A percentile compares a stretch with the other conserved stretches of the same genome.
Evolutionary conservation across 495 filamentous ascomycete species (phyloP).

Genomic region (Annulohypoxylon maeteangense): DNA sequence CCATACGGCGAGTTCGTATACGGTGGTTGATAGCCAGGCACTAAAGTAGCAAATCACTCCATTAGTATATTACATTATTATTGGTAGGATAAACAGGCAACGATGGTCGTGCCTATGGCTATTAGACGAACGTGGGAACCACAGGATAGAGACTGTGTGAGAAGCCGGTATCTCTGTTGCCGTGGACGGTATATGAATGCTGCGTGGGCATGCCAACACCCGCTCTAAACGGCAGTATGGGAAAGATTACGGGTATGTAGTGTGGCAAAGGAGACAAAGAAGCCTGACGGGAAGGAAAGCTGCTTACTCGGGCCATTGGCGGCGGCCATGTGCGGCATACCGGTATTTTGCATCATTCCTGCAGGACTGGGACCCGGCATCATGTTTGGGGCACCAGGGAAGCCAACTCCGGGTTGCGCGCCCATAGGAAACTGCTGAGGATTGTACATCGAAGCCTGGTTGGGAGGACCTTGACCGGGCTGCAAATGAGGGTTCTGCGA

Average conservation of each 20-base stretch:
- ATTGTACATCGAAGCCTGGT: conserved; percentile 55
- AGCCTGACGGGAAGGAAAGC: conserved; percentile 39
- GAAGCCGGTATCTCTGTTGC: background rate
- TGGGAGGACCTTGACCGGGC: conserved; percentile 54
- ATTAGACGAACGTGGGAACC: conserved; percentile 13
- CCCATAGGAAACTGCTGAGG: conserved; percentile 59
- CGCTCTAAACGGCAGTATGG: conserved; percentile 8
- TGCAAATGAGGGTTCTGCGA: conserved; percentile 59
- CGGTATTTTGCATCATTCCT: conserved; percentile 65
- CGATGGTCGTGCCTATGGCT: conserved; percentile 9
- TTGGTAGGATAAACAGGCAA: conserved; percentile 13
- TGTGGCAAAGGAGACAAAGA: conserved; percentile 35
- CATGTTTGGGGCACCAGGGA: conserved; percentile 58
- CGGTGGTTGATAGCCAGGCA: conserved; percentile 62
- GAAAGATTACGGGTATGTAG: conserved; percentile 24
- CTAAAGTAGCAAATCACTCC: conserved; percentile 47
- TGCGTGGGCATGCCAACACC: conserved; percentile 24
- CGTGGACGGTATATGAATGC: conserved; percentile 4
- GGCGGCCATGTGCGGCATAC: conserved; percentile 61
- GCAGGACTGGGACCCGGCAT: conserved; percentile 60
- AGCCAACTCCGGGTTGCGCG: conserved; percentile 52
- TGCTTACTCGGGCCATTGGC: conserved; percentile 63
- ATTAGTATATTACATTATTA: conserved; percentile 39
- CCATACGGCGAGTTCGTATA: conserved; percentile 64
- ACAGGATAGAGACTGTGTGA: conserved; percentile 17